Evolutionary conservation across 345 rosid species (phyloP).

Genomic region (Gossypium anomalum): DNA sequence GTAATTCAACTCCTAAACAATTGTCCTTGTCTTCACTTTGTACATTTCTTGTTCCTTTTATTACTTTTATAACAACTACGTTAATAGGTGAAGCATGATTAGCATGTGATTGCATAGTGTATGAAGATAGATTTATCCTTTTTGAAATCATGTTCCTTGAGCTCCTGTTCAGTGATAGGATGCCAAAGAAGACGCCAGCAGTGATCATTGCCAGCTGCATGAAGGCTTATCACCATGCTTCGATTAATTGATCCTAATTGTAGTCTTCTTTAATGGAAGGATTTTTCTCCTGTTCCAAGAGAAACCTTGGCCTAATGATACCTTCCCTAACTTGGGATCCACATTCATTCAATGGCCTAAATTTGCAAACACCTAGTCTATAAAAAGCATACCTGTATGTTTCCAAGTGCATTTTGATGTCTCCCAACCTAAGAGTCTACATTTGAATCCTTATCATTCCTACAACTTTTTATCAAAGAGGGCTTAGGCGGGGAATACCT

Average conservation of each 20-base stretch:
- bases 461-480: too few relatives aligned
- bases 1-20: neutral
- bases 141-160: neutral
- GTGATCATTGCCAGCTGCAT: neutral
- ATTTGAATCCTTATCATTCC: too few relatives aligned
- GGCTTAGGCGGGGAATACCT: too few relatives aligned
- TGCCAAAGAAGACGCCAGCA: neutral
- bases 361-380: neutral
- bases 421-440: too few relatives aligned
- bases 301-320: neutral
- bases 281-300: neutral
- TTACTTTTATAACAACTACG: neutral
- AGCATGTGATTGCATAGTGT: conserved; percentile 1
- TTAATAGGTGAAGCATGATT: neutral
- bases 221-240: neutral
- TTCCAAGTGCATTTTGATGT: too few relatives aligned
- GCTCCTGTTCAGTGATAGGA: neutral
- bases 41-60: neutral
- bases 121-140: neutral
- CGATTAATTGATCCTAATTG: neutral
- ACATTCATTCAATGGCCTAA: neutral
- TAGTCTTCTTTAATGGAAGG: neutral
- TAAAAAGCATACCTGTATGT: neutral
- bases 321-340: neutral
- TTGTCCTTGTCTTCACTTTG: neutral